Conservation (phyloP, 495 filamentous ascomycete species). For the Hypoxylon subgilvum region DNA sequence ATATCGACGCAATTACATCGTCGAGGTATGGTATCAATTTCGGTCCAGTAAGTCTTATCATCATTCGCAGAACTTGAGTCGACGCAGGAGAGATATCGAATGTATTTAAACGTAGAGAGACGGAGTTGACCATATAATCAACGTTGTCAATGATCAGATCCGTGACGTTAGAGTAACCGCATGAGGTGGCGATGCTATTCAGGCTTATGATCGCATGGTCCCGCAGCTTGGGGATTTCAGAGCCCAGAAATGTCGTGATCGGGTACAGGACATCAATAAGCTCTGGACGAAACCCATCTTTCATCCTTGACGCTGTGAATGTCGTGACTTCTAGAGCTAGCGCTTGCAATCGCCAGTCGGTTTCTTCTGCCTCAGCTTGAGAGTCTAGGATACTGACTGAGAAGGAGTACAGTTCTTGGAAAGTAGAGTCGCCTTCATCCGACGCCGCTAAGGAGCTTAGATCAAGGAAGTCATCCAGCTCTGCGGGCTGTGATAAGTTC, state of each 20-base stretch:
- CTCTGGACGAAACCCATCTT: slow-evolving; percentile 76
- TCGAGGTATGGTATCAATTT: slow-evolving; percentile 85
- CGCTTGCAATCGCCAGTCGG: slow-evolving; percentile 73
- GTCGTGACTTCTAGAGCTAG: slow-evolving; percentile 77
- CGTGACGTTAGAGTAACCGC: slow-evolving; percentile 74
- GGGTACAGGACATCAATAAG: slow-evolving; percentile 93
- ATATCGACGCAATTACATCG: slow-evolving; percentile 86
- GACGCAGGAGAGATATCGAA: slow-evolving; percentile 91
- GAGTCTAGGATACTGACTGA: slow-evolving; percentile 69
- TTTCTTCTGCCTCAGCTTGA: slow-evolving; percentile 54
- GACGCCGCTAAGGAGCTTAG: slow-evolving; percentile 46
- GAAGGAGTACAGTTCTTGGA: slow-evolving; percentile 81
- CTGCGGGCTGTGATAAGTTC: slow-evolving; percentile 53
- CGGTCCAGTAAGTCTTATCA: slow-evolving; percentile 85
- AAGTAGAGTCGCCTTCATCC: slow-evolving; percentile 59
- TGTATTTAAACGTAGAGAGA: slow-evolving; percentile 85
- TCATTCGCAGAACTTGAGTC: slow-evolving; percentile 90
- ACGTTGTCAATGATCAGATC: slow-evolving; percentile 88
- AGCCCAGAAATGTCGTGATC: slow-evolving; percentile 83
- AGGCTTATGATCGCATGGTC: slow-evolving; percentile 84
- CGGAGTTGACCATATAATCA: slow-evolving; percentile 94
- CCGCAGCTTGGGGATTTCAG: slow-evolving; percentile 68
- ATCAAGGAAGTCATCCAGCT: slow-evolving; percentile 72
- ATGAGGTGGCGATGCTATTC: slow-evolving; percentile 75
- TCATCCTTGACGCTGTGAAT: slow-evolving; percentile 70